phyloP scores from a whole-genome alignment of 805 yeast species.

The Wickerhamiella domercqiae region DNA sequence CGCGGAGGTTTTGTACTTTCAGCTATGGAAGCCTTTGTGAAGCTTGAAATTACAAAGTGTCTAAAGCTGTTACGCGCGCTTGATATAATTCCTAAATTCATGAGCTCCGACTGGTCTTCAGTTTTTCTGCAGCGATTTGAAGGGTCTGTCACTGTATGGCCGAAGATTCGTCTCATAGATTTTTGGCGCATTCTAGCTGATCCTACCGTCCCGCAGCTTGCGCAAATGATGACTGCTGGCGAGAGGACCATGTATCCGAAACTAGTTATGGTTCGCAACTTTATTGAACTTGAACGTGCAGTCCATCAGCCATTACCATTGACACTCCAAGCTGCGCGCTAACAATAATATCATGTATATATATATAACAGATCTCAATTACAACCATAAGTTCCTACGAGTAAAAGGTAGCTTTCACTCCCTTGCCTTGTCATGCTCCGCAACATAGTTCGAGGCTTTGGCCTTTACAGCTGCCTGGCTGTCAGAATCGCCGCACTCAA shows the following conservation, averaged over 20 bases:
- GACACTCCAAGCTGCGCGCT: no score
- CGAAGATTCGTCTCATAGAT: slow-evolving; percentile 43
- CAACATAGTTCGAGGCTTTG: slow-evolving; percentile 69
- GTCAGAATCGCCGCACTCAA: slow-evolving; percentile 48
- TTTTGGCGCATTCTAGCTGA: slow-evolving; percentile 51
- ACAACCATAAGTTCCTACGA: no score
- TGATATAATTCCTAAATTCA: slow-evolving; percentile 49
- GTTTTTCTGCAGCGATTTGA: slow-evolving; percentile 59
- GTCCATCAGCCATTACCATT: no score
- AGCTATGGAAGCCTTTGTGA: slow-evolving; percentile 53
- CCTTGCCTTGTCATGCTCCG: slow-evolving; percentile 12
- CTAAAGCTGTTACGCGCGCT: slow-evolving; percentile 46
- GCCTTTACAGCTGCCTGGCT: slow-evolving; percentile 76
- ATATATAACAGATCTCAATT: no score
- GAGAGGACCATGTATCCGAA: slow-evolving; percentile 54
- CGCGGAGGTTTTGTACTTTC: slow-evolving; percentile 68
- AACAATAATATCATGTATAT: no score
- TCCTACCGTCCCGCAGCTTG: slow-evolving; percentile 46
- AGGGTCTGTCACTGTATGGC: slow-evolving; percentile 68
- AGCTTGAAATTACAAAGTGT: slow-evolving; percentile 68
- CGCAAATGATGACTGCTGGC: slow-evolving; percentile 42
- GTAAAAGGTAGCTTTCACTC: no score
- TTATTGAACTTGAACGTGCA: slow-evolving; percentile 40
- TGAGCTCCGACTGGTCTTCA: slow-evolving; percentile 70
- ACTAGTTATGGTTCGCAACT: slow-evolving; percentile 45